Percentiles rank a stretch among this genome's conserved stretches.
Evolutionary conservation across 768 basidiomycete genomes (phyloP).

Genomic region (Lactarius trivialis): DNA sequence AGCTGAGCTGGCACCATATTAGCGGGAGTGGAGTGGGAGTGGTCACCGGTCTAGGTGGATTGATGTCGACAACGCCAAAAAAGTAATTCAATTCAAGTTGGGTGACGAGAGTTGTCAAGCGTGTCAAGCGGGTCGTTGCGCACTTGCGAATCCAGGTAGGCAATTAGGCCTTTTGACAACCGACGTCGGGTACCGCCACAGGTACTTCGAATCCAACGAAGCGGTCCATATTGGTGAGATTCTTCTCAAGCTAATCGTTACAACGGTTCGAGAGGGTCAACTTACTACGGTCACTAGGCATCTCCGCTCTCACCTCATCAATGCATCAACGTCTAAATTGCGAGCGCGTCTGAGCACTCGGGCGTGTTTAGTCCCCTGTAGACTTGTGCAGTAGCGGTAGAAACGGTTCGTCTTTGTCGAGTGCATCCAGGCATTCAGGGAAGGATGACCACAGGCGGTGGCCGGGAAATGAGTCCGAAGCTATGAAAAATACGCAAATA

Average conservation of each 20-base stretch:
- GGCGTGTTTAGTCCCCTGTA: conserved; percentile 28
- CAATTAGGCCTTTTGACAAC: neutral
- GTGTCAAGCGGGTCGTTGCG: neutral
- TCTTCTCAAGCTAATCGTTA: neutral
- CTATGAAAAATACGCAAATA: too few species aligned
- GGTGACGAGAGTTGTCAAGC: too few species aligned
- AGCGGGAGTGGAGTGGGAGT: neutral
- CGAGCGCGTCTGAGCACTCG: conserved; percentile 51
- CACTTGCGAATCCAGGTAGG: neutral
- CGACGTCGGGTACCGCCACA: neutral
- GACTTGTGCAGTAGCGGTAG: neutral
- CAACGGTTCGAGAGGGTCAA: neutral
- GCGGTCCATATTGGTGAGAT: neutral
- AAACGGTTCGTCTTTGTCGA: too few species aligned
- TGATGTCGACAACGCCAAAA: neutral
- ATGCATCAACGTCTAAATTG: conserved; percentile 49
- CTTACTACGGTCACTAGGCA: conserved; percentile 37
- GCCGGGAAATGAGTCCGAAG: too few species aligned
- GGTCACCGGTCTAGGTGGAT: neutral
- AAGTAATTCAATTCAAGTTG: too few species aligned
- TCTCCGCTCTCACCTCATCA: conserved; percentile 45
- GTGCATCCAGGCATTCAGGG: too few species aligned
- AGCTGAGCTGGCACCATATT: neutral
- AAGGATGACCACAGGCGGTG: too few species aligned
- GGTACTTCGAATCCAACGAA: neutral